A percentile compares a stretch with the other conserved stretches of the same genome.
These are phyloP conservation scores for Ceratobasidium sp. DNA, from an alignment of 1,284 basidiomycete species.

Conservation along the genomic window DNA sequence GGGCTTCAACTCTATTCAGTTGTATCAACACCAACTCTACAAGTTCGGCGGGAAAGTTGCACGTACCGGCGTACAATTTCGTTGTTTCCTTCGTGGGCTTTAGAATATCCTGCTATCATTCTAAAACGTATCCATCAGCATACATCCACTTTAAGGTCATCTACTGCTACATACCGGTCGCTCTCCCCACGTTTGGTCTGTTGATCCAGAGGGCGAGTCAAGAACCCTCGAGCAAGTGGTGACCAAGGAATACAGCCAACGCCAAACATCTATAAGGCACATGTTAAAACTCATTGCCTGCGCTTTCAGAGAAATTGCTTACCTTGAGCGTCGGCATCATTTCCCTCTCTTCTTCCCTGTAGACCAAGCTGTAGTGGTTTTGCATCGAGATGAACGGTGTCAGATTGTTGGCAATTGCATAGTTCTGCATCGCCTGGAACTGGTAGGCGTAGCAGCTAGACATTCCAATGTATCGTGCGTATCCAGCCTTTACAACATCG, in stretches of 20 bases:
- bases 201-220: conserved; percentile 54
- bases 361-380: conserved; percentile 50
- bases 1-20: conserved; percentile 43
- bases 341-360: conserved; percentile 51
- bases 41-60: too few species aligned
- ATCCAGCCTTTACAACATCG: conserved; percentile 57
- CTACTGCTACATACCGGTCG: neutral
- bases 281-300: conserved; percentile 46
- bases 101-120: conserved; percentile 11
- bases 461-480: conserved; percentile 60
- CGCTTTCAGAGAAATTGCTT: conserved; percentile 50
- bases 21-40: too few species aligned
- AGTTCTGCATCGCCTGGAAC: conserved; percentile 52
- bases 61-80: conserved; percentile 14
- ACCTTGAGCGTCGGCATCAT: conserved; percentile 47
- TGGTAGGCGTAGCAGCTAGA: conserved; percentile 44
- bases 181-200: conserved; percentile 53
- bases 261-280: conserved; percentile 44
- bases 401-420: conserved; percentile 55
- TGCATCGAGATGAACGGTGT: conserved; percentile 61
- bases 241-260: conserved; percentile 42
- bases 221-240: conserved; percentile 28
- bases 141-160: neutral
- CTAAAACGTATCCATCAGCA: neutral
- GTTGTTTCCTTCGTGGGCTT: conserved; percentile 7